Conservation (phyloP, 2,329 filamentous ascomycete species). For the Cladosporium austrohemisphaericum region DNA sequence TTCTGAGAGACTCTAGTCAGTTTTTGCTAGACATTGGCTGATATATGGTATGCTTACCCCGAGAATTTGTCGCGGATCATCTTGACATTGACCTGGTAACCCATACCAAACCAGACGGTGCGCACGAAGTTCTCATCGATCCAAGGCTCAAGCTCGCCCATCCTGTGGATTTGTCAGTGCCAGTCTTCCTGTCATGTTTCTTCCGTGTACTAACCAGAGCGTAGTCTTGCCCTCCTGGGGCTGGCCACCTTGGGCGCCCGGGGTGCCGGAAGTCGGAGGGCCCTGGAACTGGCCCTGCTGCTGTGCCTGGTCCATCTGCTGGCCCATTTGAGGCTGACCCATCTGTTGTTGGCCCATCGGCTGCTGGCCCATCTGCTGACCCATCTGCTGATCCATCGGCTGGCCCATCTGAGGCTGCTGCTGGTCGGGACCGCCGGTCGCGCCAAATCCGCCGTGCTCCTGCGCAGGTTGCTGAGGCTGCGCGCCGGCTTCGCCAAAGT, state of each 20-base stretch:
- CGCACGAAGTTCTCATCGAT: conserved; percentile 99
- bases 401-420: conserved; percentile 23
- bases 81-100: conserved; percentile 95
- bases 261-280: conserved; percentile 43
- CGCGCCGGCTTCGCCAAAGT: conserved; percentile 56
- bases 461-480: conserved; percentile 52
- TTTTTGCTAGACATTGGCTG: conserved; percentile 8
- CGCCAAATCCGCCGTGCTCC: conserved; percentile 18
- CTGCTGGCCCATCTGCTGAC: conserved; percentile 48
- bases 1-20: conserved; percentile 42
- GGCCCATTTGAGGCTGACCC: conserved; percentile 52
- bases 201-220: conserved; percentile 43
- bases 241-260: conserved; percentile 36
- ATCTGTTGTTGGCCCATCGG: conserved; percentile 51
- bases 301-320: conserved; percentile 54
- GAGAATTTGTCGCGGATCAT: conserved; percentile 99
- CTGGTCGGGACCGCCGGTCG: conserved; percentile 12
- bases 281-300: conserved; percentile 38
- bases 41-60: conserved; percentile 59
- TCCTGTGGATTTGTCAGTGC: conserved; percentile 57
- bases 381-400: conserved; percentile 43
- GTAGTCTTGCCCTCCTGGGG: conserved; percentile 50
- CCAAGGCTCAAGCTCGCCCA: conserved; percentile 98
- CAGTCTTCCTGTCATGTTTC: not conserved
- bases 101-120: conserved; percentile 88